A percentile compares a stretch with the other conserved stretches of the same genome.
Evolutionary conservation across 2,329 filamentous ascomycete species (phyloP).

Genomic region (Leptosphaerulina australis): DNA sequence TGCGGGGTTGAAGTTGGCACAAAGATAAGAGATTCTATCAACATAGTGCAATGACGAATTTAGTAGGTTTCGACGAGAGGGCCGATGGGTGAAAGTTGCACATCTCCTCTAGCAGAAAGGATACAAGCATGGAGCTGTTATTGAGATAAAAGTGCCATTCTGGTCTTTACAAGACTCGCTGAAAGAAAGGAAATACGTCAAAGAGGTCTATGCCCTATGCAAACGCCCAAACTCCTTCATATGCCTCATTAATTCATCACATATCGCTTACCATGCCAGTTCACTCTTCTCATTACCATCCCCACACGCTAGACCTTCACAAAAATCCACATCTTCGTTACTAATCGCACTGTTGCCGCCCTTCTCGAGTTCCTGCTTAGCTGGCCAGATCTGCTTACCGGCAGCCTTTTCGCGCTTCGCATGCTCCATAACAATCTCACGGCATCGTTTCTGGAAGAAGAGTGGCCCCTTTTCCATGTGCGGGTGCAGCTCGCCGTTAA

Average conservation of each 20-base stretch:
- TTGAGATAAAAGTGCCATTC: not conserved
- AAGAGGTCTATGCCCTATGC: slow-evolving; percentile 25
- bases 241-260: slow-evolving; percentile 21
- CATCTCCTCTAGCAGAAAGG: too few relatives aligned
- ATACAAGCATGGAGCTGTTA: not conserved
- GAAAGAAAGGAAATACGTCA: slow-evolving; percentile 2
- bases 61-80: too few relatives aligned
- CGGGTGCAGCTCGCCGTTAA: slow-evolving; percentile 68
- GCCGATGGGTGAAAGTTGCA: too few relatives aligned
- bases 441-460: slow-evolving; percentile 61
- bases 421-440: slow-evolving; percentile 58
- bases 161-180: slow-evolving; percentile 9
- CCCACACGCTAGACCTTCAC: slow-evolving; percentile 34
- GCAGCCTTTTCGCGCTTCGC: slow-evolving; percentile 54
- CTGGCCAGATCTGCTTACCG: slow-evolving; percentile 61
- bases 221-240: slow-evolving; percentile 29
- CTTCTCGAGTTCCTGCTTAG: slow-evolving; percentile 44
- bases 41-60: too few relatives aligned
- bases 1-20: slow-evolving; percentile 1
- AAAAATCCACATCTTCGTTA: slow-evolving; percentile 39
- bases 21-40: too few relatives aligned
- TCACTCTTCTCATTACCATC: slow-evolving; percentile 38
- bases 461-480: slow-evolving; percentile 64
- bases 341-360: slow-evolving; percentile 26
- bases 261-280: slow-evolving; percentile 28